These are phyloP conservation scores for Malassezia arunalokei DNA, from an alignment of 1,284 basidiomycete species.

Conservation along the genomic window DNA sequence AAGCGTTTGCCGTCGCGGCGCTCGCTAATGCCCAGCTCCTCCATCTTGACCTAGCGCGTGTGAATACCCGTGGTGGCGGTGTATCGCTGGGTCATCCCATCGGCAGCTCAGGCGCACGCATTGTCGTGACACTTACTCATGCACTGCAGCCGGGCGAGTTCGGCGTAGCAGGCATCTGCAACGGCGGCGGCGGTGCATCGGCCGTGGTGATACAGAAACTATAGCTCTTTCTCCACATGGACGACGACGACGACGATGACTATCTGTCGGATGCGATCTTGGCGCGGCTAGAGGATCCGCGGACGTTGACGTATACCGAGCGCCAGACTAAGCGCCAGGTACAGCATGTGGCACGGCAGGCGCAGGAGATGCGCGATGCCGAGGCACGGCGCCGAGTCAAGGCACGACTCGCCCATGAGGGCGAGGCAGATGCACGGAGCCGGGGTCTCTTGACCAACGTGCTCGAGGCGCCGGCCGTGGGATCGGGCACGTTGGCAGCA, in stretches of 20 bases:
- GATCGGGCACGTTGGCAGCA: slow-evolving; percentile 13
- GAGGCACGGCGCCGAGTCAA: slow-evolving; percentile 4
- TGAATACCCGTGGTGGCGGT: slow-evolving; percentile 72
- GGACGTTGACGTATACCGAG: slow-evolving; percentile 4
- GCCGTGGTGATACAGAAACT: slow-evolving; percentile 35
- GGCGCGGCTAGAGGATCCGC: slow-evolving; percentile 1
- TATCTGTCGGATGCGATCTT: slow-evolving; percentile 15
- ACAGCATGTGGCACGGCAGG: slow-evolving; percentile 2
- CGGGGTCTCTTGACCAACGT: slow-evolving; percentile 2
- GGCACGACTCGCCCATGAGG: not conserved
- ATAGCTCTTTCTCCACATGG: slow-evolving; percentile 1
- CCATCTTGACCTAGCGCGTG: slow-evolving; percentile 61
- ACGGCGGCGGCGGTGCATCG: slow-evolving; percentile 48
- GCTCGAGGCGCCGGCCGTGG: not conserved
- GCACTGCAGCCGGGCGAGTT: slow-evolving; percentile 87
- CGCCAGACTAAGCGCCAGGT: not conserved
- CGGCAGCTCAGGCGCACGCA: slow-evolving; percentile 86
- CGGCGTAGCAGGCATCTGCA: slow-evolving; percentile 94
- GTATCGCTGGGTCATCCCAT: slow-evolving; percentile 53
- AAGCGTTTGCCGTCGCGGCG: slow-evolving; percentile 48
- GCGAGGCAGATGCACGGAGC: slow-evolving; percentile 7
- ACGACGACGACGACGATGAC: not conserved
- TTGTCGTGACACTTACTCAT: slow-evolving; percentile 86
- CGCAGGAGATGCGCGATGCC: slow-evolving; percentile 2
- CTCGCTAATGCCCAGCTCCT: slow-evolving; percentile 45